A percentile compares a stretch with the other conserved stretches of the same genome.
Evolutionary conservation across 257 asterid species (phyloP).

Genomic region (Salvia splendens): DNA sequence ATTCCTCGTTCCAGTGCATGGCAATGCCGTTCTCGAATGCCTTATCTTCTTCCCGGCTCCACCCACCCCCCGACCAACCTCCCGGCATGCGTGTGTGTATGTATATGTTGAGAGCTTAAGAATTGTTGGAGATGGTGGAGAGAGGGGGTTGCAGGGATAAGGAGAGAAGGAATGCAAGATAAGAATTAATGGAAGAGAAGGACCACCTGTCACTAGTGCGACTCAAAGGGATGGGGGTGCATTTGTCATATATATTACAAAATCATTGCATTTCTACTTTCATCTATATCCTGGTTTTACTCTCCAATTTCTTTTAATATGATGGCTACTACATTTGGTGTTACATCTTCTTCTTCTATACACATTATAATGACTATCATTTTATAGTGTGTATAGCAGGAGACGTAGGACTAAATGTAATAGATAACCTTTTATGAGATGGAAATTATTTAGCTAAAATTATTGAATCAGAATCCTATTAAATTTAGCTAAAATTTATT

Average conservation of each 20-base stretch:
- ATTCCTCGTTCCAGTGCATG: constrained; percentile 56
- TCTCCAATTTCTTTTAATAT: background rate
- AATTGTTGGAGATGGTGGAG: constrained; percentile 19
- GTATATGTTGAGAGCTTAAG: constrained; percentile 25
- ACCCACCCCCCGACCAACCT: constrained; percentile 31
- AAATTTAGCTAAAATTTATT: no score
- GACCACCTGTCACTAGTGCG: constrained; percentile 74
- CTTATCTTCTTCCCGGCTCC: constrained; percentile 89
- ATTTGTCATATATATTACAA: constrained; percentile 60
- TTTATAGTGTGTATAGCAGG: no score
- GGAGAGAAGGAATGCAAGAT: constrained; percentile 43
- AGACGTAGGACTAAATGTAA: no score
- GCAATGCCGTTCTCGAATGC: constrained; percentile 90
- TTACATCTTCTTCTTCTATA: no score
- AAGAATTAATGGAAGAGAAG: constrained; percentile 61
- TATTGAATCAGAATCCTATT: no score
- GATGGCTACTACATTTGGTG: no score
- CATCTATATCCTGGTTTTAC: background rate
- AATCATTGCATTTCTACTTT: constrained; percentile 1
- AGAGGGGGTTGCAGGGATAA: constrained; percentile 38
- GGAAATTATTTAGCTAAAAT: no score
- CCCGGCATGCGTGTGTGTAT: constrained; percentile 34
- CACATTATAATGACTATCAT: no score
- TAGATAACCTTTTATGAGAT: no score
- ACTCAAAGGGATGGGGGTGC: constrained; percentile 70